Evolutionary conservation across 768 basidiomycete species (phyloP), one percentile per base, ranked within the genome.

Genomic region (Heimioporus sp.): DNA sequence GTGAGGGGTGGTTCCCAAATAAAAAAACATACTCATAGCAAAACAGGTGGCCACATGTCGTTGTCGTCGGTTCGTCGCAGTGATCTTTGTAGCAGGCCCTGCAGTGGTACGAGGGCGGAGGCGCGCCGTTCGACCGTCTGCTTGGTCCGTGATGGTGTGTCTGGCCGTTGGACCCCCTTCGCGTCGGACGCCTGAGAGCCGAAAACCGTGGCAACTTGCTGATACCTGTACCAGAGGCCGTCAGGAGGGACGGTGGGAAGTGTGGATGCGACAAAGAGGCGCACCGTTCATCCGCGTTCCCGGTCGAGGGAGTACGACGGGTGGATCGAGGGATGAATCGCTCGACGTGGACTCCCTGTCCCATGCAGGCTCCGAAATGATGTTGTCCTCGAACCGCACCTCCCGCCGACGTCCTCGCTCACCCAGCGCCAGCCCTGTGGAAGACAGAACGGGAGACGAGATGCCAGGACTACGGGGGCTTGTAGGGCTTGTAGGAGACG

Each of bases 1-100:
- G 11, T 35, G 12, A 35, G 10, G 12, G 5, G 12, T 4, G 9
- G 34, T 1, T 11, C 24, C 5, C 24, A 24, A 5, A 24, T 3
- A 24, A 24, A 24, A 24, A 24, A 24, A 56, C 64, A 55, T 51
- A 70, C 79, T 54, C 60, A 51, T 82, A 73, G 57, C 83, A 85
- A 56, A 85, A 85, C 28, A 85, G 65, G 55, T 85, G 83, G 10
- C 83, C 83, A 59, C 83, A 85, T 70, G 80, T 79, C 5, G 80
- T 83, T 34, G 79, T 81, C 24, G 81, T 83, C 37, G 78, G 76
- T 54, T 80, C 76, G 21, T 76, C 72, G 57, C 80, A 81, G 31
- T 75, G 69, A 50, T 81, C 74, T 31, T 63, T 66, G 21, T 74
- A 69, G 57, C 82, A 85, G 1, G 72, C 65, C 46, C 83, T 74